phyloP scores from a whole-genome alignment of 2,329 filamentous ascomycete species.

The Aspergillus bombycis region DNA sequence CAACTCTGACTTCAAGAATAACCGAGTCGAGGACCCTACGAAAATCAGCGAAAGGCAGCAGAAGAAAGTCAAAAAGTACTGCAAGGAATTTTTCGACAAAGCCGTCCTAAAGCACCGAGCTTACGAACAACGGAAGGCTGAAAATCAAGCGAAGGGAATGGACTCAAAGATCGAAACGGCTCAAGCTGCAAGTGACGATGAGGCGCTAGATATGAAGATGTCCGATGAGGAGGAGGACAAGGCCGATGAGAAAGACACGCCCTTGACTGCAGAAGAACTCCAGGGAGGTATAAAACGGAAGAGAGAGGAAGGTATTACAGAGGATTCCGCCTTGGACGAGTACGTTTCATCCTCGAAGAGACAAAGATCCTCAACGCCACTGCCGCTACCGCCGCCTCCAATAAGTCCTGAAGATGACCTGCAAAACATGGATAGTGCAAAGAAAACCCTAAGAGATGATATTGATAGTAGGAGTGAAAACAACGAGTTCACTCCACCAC shows the following conservation, averaged over 20 bases:
- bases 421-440: slow-evolving; percentile 16
- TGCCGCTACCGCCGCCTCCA: slow-evolving; percentile 30
- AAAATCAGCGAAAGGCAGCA: slow-evolving; percentile 76
- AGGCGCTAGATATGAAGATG: slow-evolving; percentile 40
- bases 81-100: slow-evolving; percentile 84
- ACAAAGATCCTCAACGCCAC: slow-evolving; percentile 51
- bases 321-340: slow-evolving; percentile 37
- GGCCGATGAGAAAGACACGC: slow-evolving; percentile 16
- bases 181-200: slow-evolving; percentile 23
- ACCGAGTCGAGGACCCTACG: slow-evolving; percentile 80
- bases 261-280: slow-evolving; percentile 7
- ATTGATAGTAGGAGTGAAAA: slow-evolving; percentile 23
- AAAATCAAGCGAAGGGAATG: slow-evolving; percentile 40
- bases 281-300: slow-evolving; percentile 62
- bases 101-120: slow-evolving; percentile 75
- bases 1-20: slow-evolving; percentile 86
- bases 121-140: slow-evolving; percentile 67
- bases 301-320: slow-evolving; percentile 50
- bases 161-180: slow-evolving; percentile 28
- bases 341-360: slow-evolving; percentile 54
- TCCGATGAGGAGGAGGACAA: slow-evolving; percentile 44
- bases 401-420: slow-evolving; percentile 22
- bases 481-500: slow-evolving; percentile 24
- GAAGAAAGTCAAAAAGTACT: slow-evolving; percentile 80
- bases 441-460: slow-evolving; percentile 25